Conservation (phyloP, 306 rosid species). For the Pachyrhizus erosus region DNA sequence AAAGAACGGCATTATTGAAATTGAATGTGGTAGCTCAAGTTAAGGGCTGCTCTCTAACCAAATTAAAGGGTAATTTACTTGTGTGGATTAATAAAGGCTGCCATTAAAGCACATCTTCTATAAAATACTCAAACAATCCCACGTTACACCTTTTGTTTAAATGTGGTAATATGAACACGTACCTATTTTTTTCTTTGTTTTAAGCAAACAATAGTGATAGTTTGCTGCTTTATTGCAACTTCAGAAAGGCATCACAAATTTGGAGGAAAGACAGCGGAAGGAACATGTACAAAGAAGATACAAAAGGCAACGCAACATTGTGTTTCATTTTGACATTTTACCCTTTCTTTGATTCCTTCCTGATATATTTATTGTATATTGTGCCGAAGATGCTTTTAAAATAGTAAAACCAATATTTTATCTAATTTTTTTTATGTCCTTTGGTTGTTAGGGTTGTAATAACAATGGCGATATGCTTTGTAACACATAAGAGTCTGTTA, state of each 20-base stretch:
- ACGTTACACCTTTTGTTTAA: background rate
- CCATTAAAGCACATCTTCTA: no score
- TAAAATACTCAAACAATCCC: background rate
- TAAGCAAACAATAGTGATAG: background rate
- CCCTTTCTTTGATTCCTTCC: background rate
- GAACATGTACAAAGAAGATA: conserved; percentile 24
- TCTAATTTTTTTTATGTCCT: background rate
- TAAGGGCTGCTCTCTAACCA: no score
- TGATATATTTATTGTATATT: background rate
- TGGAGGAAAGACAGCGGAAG: conserved; percentile 78
- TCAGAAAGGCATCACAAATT: conserved; percentile 72
- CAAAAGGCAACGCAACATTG: background rate
- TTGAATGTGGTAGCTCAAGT: background rate
- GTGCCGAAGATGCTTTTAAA: background rate
- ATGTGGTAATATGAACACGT: background rate
- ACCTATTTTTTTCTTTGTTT: no score
- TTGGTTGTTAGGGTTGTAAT: background rate
- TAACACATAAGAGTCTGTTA: background rate
- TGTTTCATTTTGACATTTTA: background rate
- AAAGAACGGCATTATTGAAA: background rate
- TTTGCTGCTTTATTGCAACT: conserved; percentile 88
- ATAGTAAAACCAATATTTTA: background rate
- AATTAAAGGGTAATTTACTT: no score
- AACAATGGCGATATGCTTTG: background rate
- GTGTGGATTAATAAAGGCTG: no score